phyloP scores from a whole-genome alignment of 352 stramenopile genomes.

The Phytophthora syringae region DNA sequence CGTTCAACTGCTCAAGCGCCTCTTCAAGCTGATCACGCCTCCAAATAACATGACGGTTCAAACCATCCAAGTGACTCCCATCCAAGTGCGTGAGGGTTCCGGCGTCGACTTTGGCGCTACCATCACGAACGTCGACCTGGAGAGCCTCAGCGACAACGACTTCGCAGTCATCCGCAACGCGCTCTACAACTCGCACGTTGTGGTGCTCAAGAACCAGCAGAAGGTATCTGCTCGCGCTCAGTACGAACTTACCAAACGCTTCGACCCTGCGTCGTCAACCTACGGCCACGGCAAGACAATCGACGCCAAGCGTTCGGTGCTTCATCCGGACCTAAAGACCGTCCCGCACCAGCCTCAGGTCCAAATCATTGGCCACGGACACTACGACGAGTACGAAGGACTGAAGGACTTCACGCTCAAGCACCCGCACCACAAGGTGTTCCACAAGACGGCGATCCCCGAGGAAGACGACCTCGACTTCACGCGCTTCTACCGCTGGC shows the following conservation, averaged over 20 bases:
- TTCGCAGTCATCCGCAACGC: conserved; percentile 32
- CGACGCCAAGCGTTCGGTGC: conserved; percentile 34
- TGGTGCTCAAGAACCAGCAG: conserved; percentile 42
- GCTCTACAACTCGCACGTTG: conserved; percentile 37
- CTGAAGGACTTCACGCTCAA: conserved; percentile 40
- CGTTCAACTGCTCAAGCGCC: background rate
- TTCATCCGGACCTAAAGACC: conserved; percentile 40
- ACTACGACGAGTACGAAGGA: conserved; percentile 43
- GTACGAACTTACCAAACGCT: conserved; percentile 37
- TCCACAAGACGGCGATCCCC: conserved; percentile 36
- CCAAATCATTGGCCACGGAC: conserved; percentile 40
- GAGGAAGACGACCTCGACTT: conserved; percentile 37
- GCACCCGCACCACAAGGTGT: conserved; percentile 40
- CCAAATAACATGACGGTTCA: conserved; percentile 20
- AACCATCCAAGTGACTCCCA: conserved; percentile 25
- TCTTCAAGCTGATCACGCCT: background rate
- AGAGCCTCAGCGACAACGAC: conserved; percentile 30
- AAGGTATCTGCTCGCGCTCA: conserved; percentile 26
- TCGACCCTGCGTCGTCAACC: conserved; percentile 30
- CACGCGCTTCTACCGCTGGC: conserved; percentile 43
- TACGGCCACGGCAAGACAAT: conserved; percentile 42
- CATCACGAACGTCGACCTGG: conserved; percentile 34
- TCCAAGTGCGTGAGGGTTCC: conserved; percentile 20
- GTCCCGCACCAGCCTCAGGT: conserved; percentile 40
- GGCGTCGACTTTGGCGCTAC: conserved; percentile 30